Evolutionary conservation across 169 alveolate genomes (phyloP).

Genomic region (Toxoplasma gondii): DNA sequence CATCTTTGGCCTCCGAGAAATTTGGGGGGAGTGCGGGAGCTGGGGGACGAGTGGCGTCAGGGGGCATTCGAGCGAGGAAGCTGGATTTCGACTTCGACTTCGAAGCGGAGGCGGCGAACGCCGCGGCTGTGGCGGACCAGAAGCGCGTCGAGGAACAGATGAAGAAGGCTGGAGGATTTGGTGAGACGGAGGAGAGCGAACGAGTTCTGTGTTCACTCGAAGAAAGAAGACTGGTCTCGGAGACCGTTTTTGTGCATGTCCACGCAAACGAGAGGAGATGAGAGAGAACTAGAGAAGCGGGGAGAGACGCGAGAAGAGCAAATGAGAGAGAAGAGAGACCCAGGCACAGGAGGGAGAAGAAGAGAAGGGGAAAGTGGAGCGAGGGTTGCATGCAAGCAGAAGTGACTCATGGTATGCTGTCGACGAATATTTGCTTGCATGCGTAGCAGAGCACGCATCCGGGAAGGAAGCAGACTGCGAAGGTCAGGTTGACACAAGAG

Average conservation of each 20-base stretch:
- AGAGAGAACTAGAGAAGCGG: no score
- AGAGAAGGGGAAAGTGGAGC: background rate
- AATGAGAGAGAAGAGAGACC: background rate
- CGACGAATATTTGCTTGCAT: background rate
- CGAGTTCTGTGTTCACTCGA: no score
- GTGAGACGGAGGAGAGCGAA: background rate
- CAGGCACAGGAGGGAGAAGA: background rate
- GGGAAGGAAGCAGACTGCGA: background rate
- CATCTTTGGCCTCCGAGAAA: background rate
- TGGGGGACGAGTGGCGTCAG: background rate
- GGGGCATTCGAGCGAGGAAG: conserved; percentile 54
- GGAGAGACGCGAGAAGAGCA: background rate
- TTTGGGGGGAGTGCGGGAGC: background rate
- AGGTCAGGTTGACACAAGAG: no score
- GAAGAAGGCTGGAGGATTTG: conserved; percentile 4
- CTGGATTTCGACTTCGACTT: conserved; percentile 62
- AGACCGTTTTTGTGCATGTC: no score
- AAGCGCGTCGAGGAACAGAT: background rate
- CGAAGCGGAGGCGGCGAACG: conserved; percentile 54
- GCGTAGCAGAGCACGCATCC: background rate
- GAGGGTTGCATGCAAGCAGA: background rate
- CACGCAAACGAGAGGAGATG: no score
- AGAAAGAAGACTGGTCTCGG: no score
- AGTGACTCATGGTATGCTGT: background rate
- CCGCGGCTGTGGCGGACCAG: conserved; percentile 38